Evolutionary conservation across 371 early-diverging fungal species (phyloP).

Genomic region (Mucor circinelloides): DNA sequence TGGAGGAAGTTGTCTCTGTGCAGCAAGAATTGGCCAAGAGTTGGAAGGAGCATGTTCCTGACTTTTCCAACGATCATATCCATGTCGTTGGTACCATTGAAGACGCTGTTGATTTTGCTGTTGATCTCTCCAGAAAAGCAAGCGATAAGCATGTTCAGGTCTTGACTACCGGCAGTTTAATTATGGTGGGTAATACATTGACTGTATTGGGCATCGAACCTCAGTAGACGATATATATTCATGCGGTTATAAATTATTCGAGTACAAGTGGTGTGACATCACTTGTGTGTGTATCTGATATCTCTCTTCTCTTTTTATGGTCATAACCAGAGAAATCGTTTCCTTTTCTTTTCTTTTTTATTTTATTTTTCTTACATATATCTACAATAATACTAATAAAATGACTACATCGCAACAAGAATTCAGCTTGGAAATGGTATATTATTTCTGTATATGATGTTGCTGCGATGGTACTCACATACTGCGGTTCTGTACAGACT

Average conservation of each 20-base stretch:
- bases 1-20: constrained; percentile 56
- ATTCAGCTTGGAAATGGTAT: constrained; percentile 23
- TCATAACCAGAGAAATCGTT: background rate
- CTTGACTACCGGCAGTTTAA: constrained; percentile 92
- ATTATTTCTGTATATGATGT: background rate
- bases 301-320: background rate
- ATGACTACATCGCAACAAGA: constrained; percentile 20
- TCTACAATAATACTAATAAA: background rate
- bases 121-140: constrained; percentile 34
- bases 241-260: background rate
- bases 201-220: constrained; percentile 60
- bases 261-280: constrained; percentile 7
- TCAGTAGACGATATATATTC: constrained; percentile 30
- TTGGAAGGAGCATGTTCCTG: constrained; percentile 53
- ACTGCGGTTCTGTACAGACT: constrained; percentile 30
- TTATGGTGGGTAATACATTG: constrained; percentile 88
- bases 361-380: background rate
- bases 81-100: constrained; percentile 68
- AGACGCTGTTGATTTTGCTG: constrained; percentile 71
- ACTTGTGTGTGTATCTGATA: background rate
- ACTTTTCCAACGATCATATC: constrained; percentile 30
- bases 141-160: constrained; percentile 52
- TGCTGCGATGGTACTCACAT: background rate
- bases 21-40: constrained; percentile 55
- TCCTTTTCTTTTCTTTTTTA: background rate